Evolutionary conservation across 2,329 filamentous ascomycete species (phyloP).

Genomic region (Hymenoscyphus occultus): DNA sequence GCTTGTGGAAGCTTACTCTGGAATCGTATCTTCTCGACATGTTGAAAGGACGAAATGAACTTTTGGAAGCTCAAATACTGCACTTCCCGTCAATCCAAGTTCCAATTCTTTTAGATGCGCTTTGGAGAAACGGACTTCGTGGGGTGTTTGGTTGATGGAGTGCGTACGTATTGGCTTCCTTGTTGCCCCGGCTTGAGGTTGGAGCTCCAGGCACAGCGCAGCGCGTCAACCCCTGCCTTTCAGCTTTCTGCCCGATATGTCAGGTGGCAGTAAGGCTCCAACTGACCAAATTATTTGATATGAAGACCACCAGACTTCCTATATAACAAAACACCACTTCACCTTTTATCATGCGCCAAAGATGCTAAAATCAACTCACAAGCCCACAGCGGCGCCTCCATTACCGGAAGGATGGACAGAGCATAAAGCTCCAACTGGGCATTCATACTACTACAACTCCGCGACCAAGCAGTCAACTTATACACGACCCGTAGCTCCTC

Average conservation of each 20-base stretch:
- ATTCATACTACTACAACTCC: conserved; percentile 84
- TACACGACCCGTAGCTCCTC: conserved; percentile 59
- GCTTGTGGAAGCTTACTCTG: conserved; percentile 61
- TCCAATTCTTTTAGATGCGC: neutral
- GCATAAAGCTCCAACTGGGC: conserved; percentile 80
- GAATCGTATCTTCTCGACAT: conserved; percentile 99
- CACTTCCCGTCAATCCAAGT: neutral
- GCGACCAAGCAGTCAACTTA: conserved; percentile 85
- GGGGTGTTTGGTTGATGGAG: conserved; percentile 8
- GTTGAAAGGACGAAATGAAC: conserved; percentile 28
- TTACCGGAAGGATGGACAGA: conserved; percentile 86
- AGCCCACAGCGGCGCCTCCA: conserved; percentile 52
- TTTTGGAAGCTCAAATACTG: neutral
- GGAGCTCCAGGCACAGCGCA: conserved; percentile 22
- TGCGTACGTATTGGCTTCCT: conserved; percentile 10
- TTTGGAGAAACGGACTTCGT: neutral
- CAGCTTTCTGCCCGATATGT: conserved; percentile 10
- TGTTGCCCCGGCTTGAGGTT: conserved; percentile 7
- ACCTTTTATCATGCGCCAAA: conserved; percentile 16
- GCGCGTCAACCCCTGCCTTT: conserved; percentile 19
- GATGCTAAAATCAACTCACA: conserved; percentile 80
- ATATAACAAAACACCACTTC: neutral
- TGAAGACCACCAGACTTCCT: neutral
- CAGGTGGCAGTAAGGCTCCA: conserved; percentile 10
- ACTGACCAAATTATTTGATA: conserved; percentile 10